Percentiles rank a stretch among this genome's conserved stretches.
Conservation (phyloP, 176 grass and related monocot species). For the Phoenix dactylifera region DNA sequence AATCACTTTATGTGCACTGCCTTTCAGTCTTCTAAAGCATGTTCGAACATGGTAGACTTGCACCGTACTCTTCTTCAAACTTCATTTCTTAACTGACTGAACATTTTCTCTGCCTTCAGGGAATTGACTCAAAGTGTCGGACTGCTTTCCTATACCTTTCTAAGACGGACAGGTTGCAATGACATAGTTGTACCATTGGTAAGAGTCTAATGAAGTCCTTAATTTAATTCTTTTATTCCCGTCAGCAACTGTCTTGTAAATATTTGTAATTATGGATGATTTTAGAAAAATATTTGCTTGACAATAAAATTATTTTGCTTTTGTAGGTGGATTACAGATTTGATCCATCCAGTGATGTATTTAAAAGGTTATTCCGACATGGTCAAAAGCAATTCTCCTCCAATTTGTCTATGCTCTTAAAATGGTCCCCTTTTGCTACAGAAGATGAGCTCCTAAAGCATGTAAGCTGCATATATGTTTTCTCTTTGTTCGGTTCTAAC, state of each 20-base stretch:
- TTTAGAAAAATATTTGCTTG: no score
- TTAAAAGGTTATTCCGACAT: conserved; percentile 20
- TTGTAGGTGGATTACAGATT: conserved; percentile 69
- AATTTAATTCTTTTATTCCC: neutral
- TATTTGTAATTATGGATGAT: no score
- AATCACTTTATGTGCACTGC: no score
- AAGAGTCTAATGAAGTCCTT: conserved; percentile 7
- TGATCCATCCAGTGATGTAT: conserved; percentile 38
- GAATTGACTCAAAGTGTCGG: conserved; percentile 55
- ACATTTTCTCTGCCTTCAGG: conserved; percentile 15
- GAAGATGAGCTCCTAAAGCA: conserved; percentile 58
- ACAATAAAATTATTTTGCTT: conserved; percentile 10
- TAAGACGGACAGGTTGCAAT: conserved; percentile 33
- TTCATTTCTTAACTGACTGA: no score
- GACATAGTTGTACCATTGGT: conserved; percentile 70
- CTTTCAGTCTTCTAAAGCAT: no score
- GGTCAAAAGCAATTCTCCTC: conserved; percentile 40
- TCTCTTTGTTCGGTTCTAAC: neutral
- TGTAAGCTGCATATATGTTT: conserved; percentile 24
- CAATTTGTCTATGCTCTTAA: conserved; percentile 59
- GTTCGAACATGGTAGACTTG: no score
- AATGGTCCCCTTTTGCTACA: conserved; percentile 68
- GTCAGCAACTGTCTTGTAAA: no score
- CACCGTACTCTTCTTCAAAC: no score
- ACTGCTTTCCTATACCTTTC: conserved; percentile 75